A percentile compares a stretch with the other conserved stretches of the same genome.
Evolutionary conservation across 2,329 filamentous ascomycete species (phyloP).

Genomic region (Alternaria gaisen): DNA sequence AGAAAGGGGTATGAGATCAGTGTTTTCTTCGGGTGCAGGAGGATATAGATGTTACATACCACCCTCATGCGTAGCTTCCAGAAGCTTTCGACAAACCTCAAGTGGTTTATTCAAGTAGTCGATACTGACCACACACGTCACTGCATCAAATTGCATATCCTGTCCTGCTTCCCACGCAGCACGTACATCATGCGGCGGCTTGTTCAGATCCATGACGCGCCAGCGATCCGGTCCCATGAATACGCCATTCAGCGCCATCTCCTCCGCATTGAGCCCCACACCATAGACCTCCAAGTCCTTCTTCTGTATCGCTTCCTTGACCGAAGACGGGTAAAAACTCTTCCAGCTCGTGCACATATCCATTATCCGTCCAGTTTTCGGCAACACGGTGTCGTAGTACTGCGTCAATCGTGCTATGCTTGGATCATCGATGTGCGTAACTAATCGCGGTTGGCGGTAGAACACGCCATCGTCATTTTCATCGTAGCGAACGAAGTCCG

Average conservation of each 20-base stretch:
- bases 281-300: conserved; percentile 55
- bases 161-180: conserved; percentile 16
- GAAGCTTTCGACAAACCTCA: conserved; percentile 55
- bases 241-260: conserved; percentile 54
- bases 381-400: conserved; percentile 59
- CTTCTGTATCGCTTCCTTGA: conserved; percentile 43
- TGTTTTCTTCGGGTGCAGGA: neutral
- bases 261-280: conserved; percentile 59
- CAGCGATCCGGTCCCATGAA: conserved; percentile 41
- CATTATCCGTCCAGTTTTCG: conserved; percentile 54
- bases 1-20: neutral
- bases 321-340: conserved; percentile 53
- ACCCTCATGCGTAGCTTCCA: conserved; percentile 51
- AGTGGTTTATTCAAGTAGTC: conserved; percentile 61
- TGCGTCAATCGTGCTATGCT: conserved; percentile 55
- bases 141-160: conserved; percentile 51
- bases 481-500: conserved; percentile 54
- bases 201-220: conserved; percentile 56
- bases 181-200: conserved; percentile 41
- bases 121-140: conserved; percentile 62
- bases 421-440: conserved; percentile 63
- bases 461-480: conserved; percentile 48
- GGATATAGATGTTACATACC: conserved; percentile 36
- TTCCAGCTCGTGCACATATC: conserved; percentile 64
- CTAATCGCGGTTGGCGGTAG: conserved; percentile 58